A percentile compares a stretch with the other conserved stretches of the same genome.
Conservation (phyloP, 1,284 basidiomycete species). For the Athelia sp. region DNA sequence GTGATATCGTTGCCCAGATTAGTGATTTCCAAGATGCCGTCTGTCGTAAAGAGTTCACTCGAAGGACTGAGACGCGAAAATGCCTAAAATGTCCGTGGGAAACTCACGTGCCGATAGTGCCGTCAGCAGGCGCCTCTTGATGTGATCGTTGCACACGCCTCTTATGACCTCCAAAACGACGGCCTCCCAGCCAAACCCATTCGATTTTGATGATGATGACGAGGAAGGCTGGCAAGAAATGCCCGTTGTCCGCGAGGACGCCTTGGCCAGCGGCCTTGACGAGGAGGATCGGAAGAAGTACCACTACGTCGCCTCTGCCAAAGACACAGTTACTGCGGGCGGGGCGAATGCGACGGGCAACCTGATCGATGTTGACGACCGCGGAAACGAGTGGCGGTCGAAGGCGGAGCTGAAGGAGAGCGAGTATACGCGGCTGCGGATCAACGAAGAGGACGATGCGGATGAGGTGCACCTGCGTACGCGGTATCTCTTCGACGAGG, state of each 20-base stretch:
- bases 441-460: constrained; percentile 80
- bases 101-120: no score
- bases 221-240: constrained; percentile 87
- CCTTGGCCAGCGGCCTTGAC: constrained; percentile 69
- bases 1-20: no score
- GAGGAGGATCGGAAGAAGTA: constrained; percentile 86
- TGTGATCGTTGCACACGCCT: not conserved
- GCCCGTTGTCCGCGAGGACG: constrained; percentile 83
- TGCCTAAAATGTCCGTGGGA: no score
- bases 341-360: constrained; percentile 75
- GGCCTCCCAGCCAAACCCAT: not conserved
- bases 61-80: no score
- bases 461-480: constrained; percentile 92
- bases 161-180: not conserved
- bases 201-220: constrained; percentile 55
- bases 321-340: constrained; percentile 14
- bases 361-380: constrained; percentile 70
- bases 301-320: constrained; percentile 68
- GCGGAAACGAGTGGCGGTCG: constrained; percentile 78
- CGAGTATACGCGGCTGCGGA: constrained; percentile 81
- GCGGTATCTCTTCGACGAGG: constrained; percentile 90
- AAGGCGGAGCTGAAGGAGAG: constrained; percentile 73
- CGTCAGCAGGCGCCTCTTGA: no score
- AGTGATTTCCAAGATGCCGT: no score
- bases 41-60: no score